Evolutionary conservation across 805 yeast species (phyloP), one percentile per base, ranked within the genome.

Genomic region (Schizosaccharomyces lindneri): DNA sequence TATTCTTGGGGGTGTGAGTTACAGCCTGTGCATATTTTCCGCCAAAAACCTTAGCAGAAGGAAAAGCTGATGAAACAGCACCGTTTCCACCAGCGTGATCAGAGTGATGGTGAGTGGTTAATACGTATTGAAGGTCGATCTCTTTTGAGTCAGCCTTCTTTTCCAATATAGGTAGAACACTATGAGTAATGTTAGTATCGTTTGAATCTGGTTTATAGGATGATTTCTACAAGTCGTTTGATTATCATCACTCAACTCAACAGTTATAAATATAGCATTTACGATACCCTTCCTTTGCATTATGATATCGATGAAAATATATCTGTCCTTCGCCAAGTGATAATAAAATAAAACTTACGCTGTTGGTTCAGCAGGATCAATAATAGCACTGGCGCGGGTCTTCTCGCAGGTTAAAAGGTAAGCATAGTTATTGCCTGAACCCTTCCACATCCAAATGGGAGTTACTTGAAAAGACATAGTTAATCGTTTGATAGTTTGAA

Each of bases 341-440:
- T 13, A 7, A 9, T 15, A 27, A 27, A 62, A 55, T 60, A 60
- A 9, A 17, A 65, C 70, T 32, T 55, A 76, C 67, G 87, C 96
- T 4, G 76, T 70, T 0, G 95, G 90, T 66, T 83, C 84, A 0
- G 97, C 97, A 1, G 97, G 95, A 68, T 93, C 98, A 65, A 93
- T 83, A 43, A 93, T 67, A 83, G 95, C 85, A 4, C 95, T 80
- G 63, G 81, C 77, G 59, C 74, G 77, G 5, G 87, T 76, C 19
- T 75, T 74, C 29, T 79, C 79, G 71, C 89, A 96, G 6, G 80
- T 77, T 41, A 93, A 70, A 9, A 89, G 70, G 70, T 93, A 93
- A 66, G 89, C 78, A 73, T 89, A 93, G 74, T 93, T 93, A 69
- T 90, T 93, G 62, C 97, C 95, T 31, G 81, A 70, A 62, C 90